Evolutionary conservation across 192 early-diverging fungal species (phyloP).

Genomic region (Backusella macrospora): DNA sequence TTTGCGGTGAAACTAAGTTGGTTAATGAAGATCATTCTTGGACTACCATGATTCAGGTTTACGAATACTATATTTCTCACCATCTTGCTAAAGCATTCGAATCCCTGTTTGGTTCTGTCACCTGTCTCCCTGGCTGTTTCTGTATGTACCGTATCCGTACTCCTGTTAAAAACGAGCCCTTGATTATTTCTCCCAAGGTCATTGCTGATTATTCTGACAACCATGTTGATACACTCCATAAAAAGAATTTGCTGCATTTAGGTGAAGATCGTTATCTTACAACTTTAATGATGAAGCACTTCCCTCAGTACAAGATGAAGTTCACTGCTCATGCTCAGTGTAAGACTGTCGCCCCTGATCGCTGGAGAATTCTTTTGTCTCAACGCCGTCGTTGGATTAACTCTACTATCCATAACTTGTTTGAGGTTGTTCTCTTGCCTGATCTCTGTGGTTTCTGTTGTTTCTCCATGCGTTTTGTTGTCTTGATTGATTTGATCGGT

Average conservation of each 20-base stretch:
- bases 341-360: slow-evolving; percentile 92
- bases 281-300: slow-evolving; percentile 95
- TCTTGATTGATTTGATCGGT: slow-evolving; percentile 92
- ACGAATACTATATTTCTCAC: slow-evolving; percentile 98
- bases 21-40: slow-evolving; percentile 92
- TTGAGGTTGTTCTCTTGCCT: slow-evolving; percentile 90
- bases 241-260: slow-evolving; percentile 97
- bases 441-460: slow-evolving; percentile 97
- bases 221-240: slow-evolving; percentile 94
- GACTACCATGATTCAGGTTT: slow-evolving; percentile 99
- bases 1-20: slow-evolving; percentile 95
- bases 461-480: slow-evolving; percentile 97
- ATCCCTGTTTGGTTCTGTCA: slow-evolving; percentile 95
- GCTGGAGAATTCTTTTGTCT: slow-evolving; percentile 90
- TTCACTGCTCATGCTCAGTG: slow-evolving; percentile 94
- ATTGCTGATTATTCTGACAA: slow-evolving; percentile 95
- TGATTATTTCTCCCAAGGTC: slow-evolving; percentile 86
- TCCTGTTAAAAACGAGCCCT: slow-evolving; percentile 84
- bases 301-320: slow-evolving; percentile 93
- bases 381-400: slow-evolving; percentile 99
- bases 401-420: slow-evolving; percentile 98
- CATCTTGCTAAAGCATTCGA: slow-evolving; percentile 97
- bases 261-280: slow-evolving; percentile 99
- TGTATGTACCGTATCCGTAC: slow-evolving; percentile 97
- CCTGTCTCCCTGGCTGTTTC: slow-evolving; percentile 99